These are phyloP conservation scores for Mariannaea elegans DNA, from an alignment of 2,329 filamentous ascomycete species.

Conservation along the genomic window DNA sequence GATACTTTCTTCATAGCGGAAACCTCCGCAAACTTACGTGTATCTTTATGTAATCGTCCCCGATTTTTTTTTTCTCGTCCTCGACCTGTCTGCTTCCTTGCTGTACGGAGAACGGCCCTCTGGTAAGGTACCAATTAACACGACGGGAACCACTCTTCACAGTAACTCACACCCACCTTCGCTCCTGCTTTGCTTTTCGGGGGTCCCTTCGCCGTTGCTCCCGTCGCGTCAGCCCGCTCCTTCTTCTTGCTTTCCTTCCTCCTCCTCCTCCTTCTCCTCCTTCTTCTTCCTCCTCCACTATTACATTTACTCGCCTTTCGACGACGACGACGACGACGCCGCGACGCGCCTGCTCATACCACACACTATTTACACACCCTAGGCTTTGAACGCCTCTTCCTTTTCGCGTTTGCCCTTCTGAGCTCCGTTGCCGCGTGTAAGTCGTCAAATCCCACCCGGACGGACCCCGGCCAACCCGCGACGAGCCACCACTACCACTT, in stretches of 20 bases:
- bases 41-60: conserved; percentile 2
- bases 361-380: conserved; percentile 9
- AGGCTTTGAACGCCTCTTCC: conserved; percentile 8
- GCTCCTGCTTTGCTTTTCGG: conserved; percentile 40
- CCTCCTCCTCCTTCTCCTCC: conserved; percentile 28
- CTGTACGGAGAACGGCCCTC: conserved; percentile 5
- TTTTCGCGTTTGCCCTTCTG: conserved; percentile 26
- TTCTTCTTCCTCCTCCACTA: conserved; percentile 23
- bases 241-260: conserved; percentile 21
- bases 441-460: conserved; percentile 33
- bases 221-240: conserved; percentile 42
- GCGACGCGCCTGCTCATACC: conserved; percentile 2
- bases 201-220: conserved; percentile 40
- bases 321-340: conserved; percentile 14
- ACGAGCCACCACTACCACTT: conserved; percentile 28
- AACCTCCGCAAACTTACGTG: background rate
- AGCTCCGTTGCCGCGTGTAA: conserved; percentile 43
- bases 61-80: conserved; percentile 13
- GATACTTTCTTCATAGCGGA: background rate
- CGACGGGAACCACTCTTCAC: conserved; percentile 10
- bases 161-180: conserved; percentile 14
- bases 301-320: background rate
- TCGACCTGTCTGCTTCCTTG: conserved; percentile 11
- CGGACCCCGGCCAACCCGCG: conserved; percentile 30
- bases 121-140: conserved; percentile 16